Base-by-base conservation (phyloP, 345 rosid species). In the Aquilaria yunnanensis region DNA sequence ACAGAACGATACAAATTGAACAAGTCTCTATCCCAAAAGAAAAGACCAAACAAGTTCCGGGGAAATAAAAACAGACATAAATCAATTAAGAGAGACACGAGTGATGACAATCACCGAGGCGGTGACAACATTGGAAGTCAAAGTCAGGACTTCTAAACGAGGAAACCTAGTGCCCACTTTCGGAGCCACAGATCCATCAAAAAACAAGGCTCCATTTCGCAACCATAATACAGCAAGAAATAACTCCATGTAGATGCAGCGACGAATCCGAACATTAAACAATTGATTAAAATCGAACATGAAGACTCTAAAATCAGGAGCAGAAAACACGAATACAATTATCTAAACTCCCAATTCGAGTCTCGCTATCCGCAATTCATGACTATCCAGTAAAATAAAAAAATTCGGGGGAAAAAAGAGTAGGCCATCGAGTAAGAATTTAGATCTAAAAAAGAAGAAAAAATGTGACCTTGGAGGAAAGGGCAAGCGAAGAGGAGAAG, bases 401-500 rank as follows among this genome's bases (percentile, higher is more conserved):
- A 5, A 6, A 23, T 37, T 37, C 7, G 43, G 43, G 29, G 12
- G 14, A 49, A 41, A 62, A 48, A 69, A 68, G 65, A 68, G 66
- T 58, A 60, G 59, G 46, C 1, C 47, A 16, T 32, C 5, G 9
- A 14, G 56, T 14, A 59, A n/a, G 60, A 81, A 78, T 86, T 86
- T 66, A 77, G 86, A 83, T 85, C 89, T 72, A 64, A 51, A 69
- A 55, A 69, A 64, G 30, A 31, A 50, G 37, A 47, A 63, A 43
- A 45, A 13, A 48, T 30, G 34, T 37, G 51, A 89, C 95, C 97
- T 76, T 85, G 88, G 62, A 85, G 77, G 57, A 90, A 63, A 73
- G 89, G 86, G 56, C 85, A 82, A 0, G 76, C 89, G 46, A 85
- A 72, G 61, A 89, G 76, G 78, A 89, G 80, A 59, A 89, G 62